Evolutionary conservation across 495 filamentous ascomycete species (phyloP), one percentile per base, ranked within the genome.

Genomic region (Neurospora sp.): DNA sequence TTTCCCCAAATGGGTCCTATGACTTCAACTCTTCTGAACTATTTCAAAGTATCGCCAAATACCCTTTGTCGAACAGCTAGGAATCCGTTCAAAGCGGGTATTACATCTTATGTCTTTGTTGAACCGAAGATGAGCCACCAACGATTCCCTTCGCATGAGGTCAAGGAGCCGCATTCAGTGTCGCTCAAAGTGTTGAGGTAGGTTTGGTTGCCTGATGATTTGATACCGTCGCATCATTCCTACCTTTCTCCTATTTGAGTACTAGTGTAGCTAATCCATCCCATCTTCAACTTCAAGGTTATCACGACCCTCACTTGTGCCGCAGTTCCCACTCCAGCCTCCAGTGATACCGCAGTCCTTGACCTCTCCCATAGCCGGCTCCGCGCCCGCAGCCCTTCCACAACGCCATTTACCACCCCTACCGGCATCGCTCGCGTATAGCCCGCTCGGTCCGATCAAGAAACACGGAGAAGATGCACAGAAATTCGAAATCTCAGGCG

Each of bases 111-210:
- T 62, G 23, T 62, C 23, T 16, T 16, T 35, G 12, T 16, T 66
- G 31, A 18, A 9, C 2, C 9, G 14, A 66, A 31, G 41, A 87
- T 87, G 85, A 84, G 81, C 78, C 85, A 87, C 74, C 85, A 86
- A 79, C 85, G 88, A 42, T 83, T 84, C 69, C 80, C 84, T 39
- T 85, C 85, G 66, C 90, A 93, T 70, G 87, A 86, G 60, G 85
- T 88, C 40, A 94, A 93, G 79, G 93, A 93, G 77, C 91, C 93
- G 23, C 94, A 98, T 83, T 88, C 90, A 16, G 88, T 98, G 42
- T 96, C 93, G 72, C 82, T 98, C 37, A 98, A 97, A 87, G 94
- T 93, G 12, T 84, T 93, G 23, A 82, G 90, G 89, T 90, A 85
- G 71, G 78, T 71, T 62, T 46, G 49, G 27, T 66, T 44, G 23